Evolutionary conservation across 2,329 filamentous ascomycete genomes (phyloP).

Genomic region (Acephala macrosclerotiorum): DNA sequence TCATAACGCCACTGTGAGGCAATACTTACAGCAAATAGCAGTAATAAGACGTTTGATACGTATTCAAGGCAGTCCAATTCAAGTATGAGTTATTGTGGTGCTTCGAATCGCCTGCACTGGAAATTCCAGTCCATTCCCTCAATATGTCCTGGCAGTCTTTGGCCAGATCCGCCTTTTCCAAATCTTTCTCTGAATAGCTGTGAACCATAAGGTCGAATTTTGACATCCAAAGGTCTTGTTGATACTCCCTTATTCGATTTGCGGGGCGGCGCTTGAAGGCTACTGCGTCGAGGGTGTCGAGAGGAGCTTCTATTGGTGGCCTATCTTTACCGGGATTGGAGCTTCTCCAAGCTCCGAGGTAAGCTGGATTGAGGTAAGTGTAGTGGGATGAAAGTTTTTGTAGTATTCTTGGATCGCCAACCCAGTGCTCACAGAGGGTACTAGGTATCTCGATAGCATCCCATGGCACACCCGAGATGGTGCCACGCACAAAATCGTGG

Average conservation of each 20-base stretch:
- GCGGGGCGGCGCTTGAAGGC: background rate
- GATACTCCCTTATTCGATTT: background rate
- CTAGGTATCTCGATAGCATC: slow-evolving; percentile 14
- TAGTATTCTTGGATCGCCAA: background rate
- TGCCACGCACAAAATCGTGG: background rate
- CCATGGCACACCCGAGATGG: background rate
- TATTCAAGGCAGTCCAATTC: background rate
- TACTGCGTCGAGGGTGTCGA: background rate
- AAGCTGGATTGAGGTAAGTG: background rate
- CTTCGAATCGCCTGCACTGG: background rate
- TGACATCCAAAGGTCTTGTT: background rate
- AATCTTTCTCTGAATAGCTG: slow-evolving; percentile 7
- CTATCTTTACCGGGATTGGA: background rate
- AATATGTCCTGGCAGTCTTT: slow-evolving; percentile 7
- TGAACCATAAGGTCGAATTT: slow-evolving; percentile 11
- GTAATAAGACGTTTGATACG: slow-evolving; percentile 6
- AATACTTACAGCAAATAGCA: slow-evolving; percentile 14
- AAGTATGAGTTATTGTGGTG: slow-evolving; percentile 9
- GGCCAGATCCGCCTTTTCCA: background rate
- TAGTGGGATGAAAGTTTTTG: slow-evolving; percentile 13
- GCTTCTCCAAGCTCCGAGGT: background rate
- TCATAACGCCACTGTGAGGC: background rate
- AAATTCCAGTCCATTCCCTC: slow-evolving; percentile 9
- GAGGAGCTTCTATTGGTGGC: background rate
- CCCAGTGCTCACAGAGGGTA: background rate